phyloP scores from a whole-genome alignment of 441 rosid genomes.

The Lagerstroemia fauriei region DNA sequence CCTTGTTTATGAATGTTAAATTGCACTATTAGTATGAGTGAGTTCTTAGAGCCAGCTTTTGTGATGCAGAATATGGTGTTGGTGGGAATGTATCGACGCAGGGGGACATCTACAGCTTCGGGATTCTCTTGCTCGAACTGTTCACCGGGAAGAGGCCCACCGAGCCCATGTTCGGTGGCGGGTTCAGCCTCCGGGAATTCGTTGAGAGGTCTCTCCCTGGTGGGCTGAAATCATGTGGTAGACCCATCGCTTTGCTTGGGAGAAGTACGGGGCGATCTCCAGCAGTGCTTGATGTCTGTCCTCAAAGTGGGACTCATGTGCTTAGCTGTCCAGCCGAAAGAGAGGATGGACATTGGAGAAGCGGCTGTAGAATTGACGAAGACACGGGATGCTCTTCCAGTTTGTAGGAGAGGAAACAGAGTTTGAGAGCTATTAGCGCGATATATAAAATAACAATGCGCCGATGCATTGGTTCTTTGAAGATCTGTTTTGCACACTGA shows the following conservation, averaged over 20 bases:
- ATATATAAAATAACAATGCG: too few relatives aligned
- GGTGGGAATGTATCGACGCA: slow-evolving; percentile 43
- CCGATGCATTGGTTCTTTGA: neutral
- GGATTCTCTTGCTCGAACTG: slow-evolving; percentile 50
- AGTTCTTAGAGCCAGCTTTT: too few relatives aligned
- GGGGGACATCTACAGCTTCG: slow-evolving; percentile 56
- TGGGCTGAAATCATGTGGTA: slow-evolving; percentile 1
- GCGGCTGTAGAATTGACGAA: neutral
- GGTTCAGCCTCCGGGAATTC: neutral
- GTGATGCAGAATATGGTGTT: slow-evolving; percentile 46
- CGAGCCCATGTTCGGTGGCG: neutral
- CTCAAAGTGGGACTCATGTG: slow-evolving; percentile 16
- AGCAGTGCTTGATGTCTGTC: slow-evolving; percentile 1
- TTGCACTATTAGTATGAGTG: too few relatives aligned
- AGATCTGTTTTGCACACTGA: neutral
- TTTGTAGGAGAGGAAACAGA: neutral
- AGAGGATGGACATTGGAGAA: neutral
- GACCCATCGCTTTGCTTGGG: slow-evolving; percentile 18
- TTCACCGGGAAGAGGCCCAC: slow-evolving; percentile 51
- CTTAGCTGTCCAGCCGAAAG: neutral
- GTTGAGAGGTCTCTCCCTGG: slow-evolving; percentile 16
- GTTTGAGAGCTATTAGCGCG: neutral
- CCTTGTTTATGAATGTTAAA: too few relatives aligned
- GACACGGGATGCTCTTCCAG: neutral
- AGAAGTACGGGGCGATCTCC: neutral